phyloP scores from a whole-genome alignment of 75 land plant genomes.

The Azolla pinnata region DNA sequence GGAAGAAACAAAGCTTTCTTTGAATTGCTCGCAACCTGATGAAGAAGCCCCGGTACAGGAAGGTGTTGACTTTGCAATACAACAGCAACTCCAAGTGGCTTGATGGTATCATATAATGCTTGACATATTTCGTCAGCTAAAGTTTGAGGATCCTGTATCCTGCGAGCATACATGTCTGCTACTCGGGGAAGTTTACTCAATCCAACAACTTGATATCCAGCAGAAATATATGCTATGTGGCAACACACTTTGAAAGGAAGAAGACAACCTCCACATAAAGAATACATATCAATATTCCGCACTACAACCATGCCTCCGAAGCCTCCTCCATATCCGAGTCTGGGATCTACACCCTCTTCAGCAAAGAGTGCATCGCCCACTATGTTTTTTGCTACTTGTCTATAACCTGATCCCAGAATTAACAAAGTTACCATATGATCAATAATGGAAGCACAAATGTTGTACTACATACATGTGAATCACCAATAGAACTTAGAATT shows the following conservation, averaged over 20 bases:
- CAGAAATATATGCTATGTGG: conserved; percentile 78
- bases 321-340: conserved; percentile 68
- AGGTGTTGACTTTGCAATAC: conserved; percentile 66
- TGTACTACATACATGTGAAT: too few relatives aligned
- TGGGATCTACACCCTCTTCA: conserved; percentile 55
- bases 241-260: conserved; percentile 71
- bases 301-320: conserved; percentile 83
- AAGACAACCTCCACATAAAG: conserved; percentile 78
- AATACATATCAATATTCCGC: conserved; percentile 64
- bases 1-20: conserved; percentile 11
- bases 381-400: conserved; percentile 51
- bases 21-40: conserved; percentile 16
- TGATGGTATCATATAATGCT: conserved; percentile 48
- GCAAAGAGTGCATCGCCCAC: conserved; percentile 77
- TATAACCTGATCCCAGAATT: conserved; percentile 69
- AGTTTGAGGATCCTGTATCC: conserved; percentile 66
- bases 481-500: too few relatives aligned
- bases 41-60: conserved; percentile 31
- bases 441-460: too few relatives aligned
- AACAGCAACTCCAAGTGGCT: conserved; percentile 80
- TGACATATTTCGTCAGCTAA: conserved; percentile 63
- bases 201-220: conserved; percentile 75
- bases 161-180: conserved; percentile 63
- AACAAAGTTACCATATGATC: too few relatives aligned
- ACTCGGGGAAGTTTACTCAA: conserved; percentile 87